phyloP scores from a whole-genome alignment of 805 yeast genomes.

The Ogataea pini region DNA sequence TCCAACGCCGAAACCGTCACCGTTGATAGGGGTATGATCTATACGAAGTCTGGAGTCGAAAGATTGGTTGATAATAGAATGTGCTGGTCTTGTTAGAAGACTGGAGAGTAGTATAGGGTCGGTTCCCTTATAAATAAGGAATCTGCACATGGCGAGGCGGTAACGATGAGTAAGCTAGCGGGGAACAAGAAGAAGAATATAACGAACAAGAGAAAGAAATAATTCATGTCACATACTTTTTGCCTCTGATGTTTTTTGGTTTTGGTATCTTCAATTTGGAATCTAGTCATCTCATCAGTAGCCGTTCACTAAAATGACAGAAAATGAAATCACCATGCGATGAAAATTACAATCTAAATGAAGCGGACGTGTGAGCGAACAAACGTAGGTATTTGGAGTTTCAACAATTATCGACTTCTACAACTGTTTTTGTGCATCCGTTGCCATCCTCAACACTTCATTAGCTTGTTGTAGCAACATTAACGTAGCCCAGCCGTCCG shows the following conservation, averaged over 20 bases:
- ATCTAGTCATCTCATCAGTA: background rate
- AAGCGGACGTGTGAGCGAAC: too few relatives aligned
- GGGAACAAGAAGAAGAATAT: too few relatives aligned
- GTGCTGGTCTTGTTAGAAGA: slow-evolving; percentile 90
- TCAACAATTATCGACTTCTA: background rate
- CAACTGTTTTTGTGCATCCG: background rate
- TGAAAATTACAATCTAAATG: too few relatives aligned
- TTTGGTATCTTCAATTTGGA: background rate
- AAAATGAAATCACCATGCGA: background rate
- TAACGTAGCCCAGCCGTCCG: background rate
- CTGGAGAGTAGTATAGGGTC: slow-evolving; percentile 87
- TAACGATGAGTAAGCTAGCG: too few relatives aligned
- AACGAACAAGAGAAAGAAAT: background rate
- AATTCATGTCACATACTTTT: background rate
- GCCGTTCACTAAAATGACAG: background rate
- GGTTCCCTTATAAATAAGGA: slow-evolving; percentile 86
- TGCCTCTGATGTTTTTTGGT: background rate
- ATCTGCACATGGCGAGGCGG: slow-evolving; percentile 71
- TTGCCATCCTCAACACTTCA: background rate
- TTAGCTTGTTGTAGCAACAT: too few relatives aligned
- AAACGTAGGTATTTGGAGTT: too few relatives aligned
- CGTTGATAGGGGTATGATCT: slow-evolving; percentile 92
- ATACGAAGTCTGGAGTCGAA: slow-evolving; percentile 86
- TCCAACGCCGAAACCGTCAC: slow-evolving; percentile 98
- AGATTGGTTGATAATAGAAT: slow-evolving; percentile 94